Base-by-base conservation (phyloP, 1,284 basidiomycete species). In the Pseudozyma pruni region DNA sequence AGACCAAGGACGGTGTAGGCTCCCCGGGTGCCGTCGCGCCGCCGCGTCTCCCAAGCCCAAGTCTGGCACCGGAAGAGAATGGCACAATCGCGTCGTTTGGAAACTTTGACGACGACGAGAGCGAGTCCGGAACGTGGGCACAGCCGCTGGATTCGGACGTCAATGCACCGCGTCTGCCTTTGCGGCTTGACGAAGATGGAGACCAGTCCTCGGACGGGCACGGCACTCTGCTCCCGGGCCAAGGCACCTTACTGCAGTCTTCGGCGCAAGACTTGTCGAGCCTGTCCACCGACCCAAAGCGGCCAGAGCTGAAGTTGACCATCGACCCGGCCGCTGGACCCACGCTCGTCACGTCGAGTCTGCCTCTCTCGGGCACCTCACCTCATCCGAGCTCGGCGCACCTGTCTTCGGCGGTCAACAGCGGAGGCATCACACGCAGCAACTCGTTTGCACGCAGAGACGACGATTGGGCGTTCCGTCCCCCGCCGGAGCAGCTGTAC, bases 401-500 rank as follows among this genome's bases (percentile, higher is more conserved):
- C 22, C 56, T 68, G 20, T 51, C 53, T 1, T 56, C 63, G 29
- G 38, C 68, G 20, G 40, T 52, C 34, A 59, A 44, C 57, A 57
- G 57, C 39, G 48, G 61, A 29, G 60, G 64, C 32, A 57, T 78
- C 46, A 55, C 61, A 19, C 72, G 76, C 13, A 69, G 56, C 48
- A 68, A 68, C 47, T 79, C 77, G 19, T 79, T 79, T 44, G 76
- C 76, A 17, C 58, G 67, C n/a, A 42, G 72, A 23, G 74, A 71
- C 29, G 58, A 59, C 40, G 83, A 83, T 49, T 85, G 84, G 84
- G 84, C 84, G 0, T 89, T 91, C 69, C 91, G 96, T 79, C 96
- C 96, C 13, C 89, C 90, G 29, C 90, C 94, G 0, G 96, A 98
- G 81, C 91, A 92, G 76, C 90, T 99, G 52, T 94, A 94, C 82